A percentile compares a stretch with the other conserved stretches of the same genome.
These are phyloP conservation scores for Aspergillus sp. DNA, from an alignment of 2,329 filamentous ascomycete species.

Conservation along the genomic window DNA sequence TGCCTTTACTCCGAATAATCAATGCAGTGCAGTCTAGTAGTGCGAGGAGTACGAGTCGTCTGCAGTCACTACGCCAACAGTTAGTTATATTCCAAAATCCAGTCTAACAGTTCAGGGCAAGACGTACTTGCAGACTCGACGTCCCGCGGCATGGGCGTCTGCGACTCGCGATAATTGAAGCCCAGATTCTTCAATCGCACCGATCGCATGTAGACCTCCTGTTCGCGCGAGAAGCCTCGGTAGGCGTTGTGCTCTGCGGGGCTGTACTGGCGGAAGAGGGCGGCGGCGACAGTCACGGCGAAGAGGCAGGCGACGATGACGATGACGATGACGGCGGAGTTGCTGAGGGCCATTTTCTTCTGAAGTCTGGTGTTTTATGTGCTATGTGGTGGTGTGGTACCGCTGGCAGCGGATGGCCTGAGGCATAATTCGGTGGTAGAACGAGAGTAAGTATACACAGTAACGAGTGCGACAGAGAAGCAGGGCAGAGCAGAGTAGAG, in stretches of 20 bases:
- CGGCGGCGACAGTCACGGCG: constrained; percentile 29
- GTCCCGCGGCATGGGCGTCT: constrained; percentile 3
- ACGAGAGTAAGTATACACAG: too few relatives aligned
- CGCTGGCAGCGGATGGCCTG: neutral
- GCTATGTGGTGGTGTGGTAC: too few relatives aligned
- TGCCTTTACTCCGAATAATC: too few relatives aligned
- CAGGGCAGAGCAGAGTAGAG: too few relatives aligned
- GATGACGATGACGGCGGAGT: constrained; percentile 29
- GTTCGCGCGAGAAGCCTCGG: constrained; percentile 26
- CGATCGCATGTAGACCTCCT: constrained; percentile 33
- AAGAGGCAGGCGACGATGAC: constrained; percentile 34
- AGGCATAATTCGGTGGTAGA: too few relatives aligned
- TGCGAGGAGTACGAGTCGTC: constrained; percentile 2
- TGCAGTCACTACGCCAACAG: neutral
- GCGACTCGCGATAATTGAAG: constrained; percentile 23
- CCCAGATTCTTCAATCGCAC: constrained; percentile 29
- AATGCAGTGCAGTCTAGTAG: neutral
- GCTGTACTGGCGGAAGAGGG: constrained; percentile 28
- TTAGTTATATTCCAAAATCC: neutral
- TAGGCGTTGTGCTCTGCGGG: constrained; percentile 20
- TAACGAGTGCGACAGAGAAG: too few relatives aligned
- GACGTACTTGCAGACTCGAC: constrained; percentile 10
- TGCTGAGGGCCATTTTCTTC: constrained; percentile 28
- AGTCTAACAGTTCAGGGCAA: neutral
- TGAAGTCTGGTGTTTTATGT: too few relatives aligned